Base-by-base conservation (phyloP, 1,139 yeast species). In the Kluyveromyces marxianus region DNA sequence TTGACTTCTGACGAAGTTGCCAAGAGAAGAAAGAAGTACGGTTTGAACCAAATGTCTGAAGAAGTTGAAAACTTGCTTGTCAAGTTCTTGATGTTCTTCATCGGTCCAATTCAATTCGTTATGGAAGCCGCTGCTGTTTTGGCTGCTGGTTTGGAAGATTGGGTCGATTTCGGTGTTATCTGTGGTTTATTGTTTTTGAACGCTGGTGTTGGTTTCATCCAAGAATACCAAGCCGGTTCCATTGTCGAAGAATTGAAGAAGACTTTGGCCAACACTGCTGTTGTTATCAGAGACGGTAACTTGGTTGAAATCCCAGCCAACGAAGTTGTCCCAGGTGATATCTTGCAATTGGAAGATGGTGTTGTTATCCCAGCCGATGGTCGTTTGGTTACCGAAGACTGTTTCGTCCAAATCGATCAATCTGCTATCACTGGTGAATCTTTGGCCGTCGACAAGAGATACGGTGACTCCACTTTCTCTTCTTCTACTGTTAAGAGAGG, bases 121-220 rank as follows among this genome's bases (percentile, higher is more conserved):
- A 90, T 90, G 97, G 97, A 89, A 75, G 89, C 95, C 68, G 97
- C 97, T 65, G 97, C 97, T 63, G 79, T 89, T 54, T 78, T 90
- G 70, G 97, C 97, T 62, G 96, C 96, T 57, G 97, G 97, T 84
- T 79, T 90, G 65, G 94, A 88, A 74, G 97, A 89, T 75, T 90
- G 97, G 97, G 96, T 90, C 67, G 97, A 89, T 79, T 89, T 89
- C 76, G 97, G 97, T 80, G 97, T 90, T 69, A 89, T 90, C 67
- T 81, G 88, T 71, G 97, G 85, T 70, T 75, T 90, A 63, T 77
- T 90, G 61, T 65, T 83, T 69, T 81, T 90, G 69, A 90, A 90
- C 74, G 97, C 97, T 57, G 74, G 75, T 62, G 97, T 90, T 69
- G 97, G 97, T 79, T 90, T 89, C 81, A 76, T 88, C 60, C 97